These are phyloP conservation scores for Staphylotrichum longicolle DNA, from an alignment of 495 filamentous ascomycete species.

Conservation along the genomic window DNA sequence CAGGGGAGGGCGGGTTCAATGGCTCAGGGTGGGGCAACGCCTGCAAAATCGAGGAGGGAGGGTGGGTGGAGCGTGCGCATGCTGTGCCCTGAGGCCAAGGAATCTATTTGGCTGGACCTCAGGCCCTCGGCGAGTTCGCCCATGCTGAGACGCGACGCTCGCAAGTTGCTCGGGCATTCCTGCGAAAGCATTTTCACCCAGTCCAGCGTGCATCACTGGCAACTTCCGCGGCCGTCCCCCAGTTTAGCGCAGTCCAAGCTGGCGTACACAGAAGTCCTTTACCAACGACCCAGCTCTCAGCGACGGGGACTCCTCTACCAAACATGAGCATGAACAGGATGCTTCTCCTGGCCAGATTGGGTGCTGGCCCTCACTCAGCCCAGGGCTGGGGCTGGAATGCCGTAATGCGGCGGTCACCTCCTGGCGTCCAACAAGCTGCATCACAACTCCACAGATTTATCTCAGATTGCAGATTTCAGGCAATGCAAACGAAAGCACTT, in stretches of 20 bases:
- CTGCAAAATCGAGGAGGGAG: slow-evolving; percentile 16
- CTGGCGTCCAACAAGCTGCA: not conserved
- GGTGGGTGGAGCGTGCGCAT: slow-evolving; percentile 13
- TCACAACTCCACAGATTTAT: not conserved
- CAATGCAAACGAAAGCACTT: too few relatives aligned
- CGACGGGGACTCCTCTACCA: too few relatives aligned
- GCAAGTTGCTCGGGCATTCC: not conserved
- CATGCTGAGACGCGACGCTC: not conserved
- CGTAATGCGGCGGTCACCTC: slow-evolving; percentile 15
- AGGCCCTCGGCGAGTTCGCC: not conserved
- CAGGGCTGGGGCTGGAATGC: slow-evolving; percentile 6
- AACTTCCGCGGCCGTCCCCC: not conserved
- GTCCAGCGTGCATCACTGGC: slow-evolving; percentile 10
- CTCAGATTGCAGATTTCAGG: not conserved
- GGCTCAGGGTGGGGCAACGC: not conserved
- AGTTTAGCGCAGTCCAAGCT: too few relatives aligned
- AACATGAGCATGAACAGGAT: too few relatives aligned
- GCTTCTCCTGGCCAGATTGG: too few relatives aligned
- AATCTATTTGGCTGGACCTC: slow-evolving; percentile 11
- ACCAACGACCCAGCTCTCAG: too few relatives aligned
- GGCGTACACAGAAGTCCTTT: too few relatives aligned
- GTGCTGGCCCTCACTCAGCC: not conserved
- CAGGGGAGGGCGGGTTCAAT: slow-evolving; percentile 21
- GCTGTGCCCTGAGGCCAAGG: slow-evolving; percentile 22
- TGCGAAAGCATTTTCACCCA: slow-evolving; percentile 3